Evolutionary conservation across 345 rosid species (phyloP).

Genomic region (Garcia nutans): DNA sequence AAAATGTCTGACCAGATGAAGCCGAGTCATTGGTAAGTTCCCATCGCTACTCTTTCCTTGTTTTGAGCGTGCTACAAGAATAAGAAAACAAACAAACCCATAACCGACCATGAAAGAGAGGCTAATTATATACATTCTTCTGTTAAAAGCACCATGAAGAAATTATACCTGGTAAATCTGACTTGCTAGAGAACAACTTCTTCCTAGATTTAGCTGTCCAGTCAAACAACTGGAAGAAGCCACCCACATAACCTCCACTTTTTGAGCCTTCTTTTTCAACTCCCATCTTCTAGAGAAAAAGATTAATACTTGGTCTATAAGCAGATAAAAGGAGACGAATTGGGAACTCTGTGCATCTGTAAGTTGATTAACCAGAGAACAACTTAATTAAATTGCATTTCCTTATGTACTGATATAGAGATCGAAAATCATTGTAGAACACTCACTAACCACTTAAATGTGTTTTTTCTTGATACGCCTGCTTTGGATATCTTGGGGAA

Average conservation of each 20-base stretch:
- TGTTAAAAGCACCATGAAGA: neutral
- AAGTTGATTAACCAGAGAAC: conserved; percentile 11
- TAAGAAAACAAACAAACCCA: conserved; percentile 10
- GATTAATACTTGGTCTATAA: conserved; percentile 12
- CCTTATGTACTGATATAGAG: neutral
- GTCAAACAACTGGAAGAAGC: conserved; percentile 85
- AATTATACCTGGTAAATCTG: conserved; percentile 59
- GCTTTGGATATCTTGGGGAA: too few species aligned
- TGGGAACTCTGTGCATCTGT: conserved; percentile 28
- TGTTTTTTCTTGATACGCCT: too few species aligned
- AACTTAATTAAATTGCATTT: conserved; percentile 16
- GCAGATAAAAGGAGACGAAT: conserved; percentile 7
- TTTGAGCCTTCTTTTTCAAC: conserved; percentile 59
- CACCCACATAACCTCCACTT: conserved; percentile 69
- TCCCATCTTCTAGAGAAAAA: conserved; percentile 44
- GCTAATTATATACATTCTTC: neutral
- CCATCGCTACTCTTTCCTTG: conserved; percentile 68
- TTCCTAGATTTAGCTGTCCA: conserved; percentile 95
- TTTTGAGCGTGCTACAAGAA: conserved; percentile 45
- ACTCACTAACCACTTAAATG: neutral
- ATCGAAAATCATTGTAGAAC: neutral
- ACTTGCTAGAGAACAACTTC: conserved; percentile 80
- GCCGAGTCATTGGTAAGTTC: conserved; percentile 55
- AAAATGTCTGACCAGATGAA: conserved; percentile 38
- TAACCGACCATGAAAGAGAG: conserved; percentile 10